Base-by-base conservation (phyloP, 2,329 filamentous ascomycete genomes). In the Verticillium dahliae region DNA sequence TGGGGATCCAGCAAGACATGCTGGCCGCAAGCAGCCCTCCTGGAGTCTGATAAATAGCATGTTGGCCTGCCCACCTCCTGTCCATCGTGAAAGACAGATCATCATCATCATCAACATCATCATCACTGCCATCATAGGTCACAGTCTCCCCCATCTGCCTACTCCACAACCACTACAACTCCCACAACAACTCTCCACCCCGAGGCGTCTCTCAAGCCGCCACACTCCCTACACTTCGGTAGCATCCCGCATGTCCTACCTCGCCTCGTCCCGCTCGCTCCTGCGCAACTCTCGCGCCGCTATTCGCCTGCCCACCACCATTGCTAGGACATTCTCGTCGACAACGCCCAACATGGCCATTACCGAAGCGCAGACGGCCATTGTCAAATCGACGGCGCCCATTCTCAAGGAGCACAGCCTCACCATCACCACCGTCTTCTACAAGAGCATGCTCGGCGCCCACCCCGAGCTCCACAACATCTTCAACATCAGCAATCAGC, bases 301-400 rank as follows among this genome's bases (percentile, higher is more conserved):
- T 18, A 13, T 50, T 18, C 45, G 45, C 18, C 45, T 50, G 18
- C 45, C 45, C 45, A 22, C 39, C 13, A n/a, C 45, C 18, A n/a
- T 50, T 10, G 45, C 45, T 5, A 50, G 45, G 45, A 27, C n/a
- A 9, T 50, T 50, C 45, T 50, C 45, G 6, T 50, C 45, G 45
- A 50, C 45, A n/a, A 50, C 41, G 41, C 45, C 59, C 60, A 70
- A 55, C 58, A 80, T 80, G 78, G 70, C 82, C 62, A 76, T 91
- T 62, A 87, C 87, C 11, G 75, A 81, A 33, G 77, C 81, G 41
- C 90, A 94, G 77, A 81, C 88, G 65, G 76, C 82, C 63, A 86
- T 89, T 67, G 87, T 95, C 78, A 93, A 92, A 74, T 81, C 90
- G 41, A 94, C 90, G 1, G 89, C 87, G 45, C 90, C 90, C 2